Base-by-base conservation (phyloP, 805 yeast genomes). In the Starmerella floricola region DNA sequence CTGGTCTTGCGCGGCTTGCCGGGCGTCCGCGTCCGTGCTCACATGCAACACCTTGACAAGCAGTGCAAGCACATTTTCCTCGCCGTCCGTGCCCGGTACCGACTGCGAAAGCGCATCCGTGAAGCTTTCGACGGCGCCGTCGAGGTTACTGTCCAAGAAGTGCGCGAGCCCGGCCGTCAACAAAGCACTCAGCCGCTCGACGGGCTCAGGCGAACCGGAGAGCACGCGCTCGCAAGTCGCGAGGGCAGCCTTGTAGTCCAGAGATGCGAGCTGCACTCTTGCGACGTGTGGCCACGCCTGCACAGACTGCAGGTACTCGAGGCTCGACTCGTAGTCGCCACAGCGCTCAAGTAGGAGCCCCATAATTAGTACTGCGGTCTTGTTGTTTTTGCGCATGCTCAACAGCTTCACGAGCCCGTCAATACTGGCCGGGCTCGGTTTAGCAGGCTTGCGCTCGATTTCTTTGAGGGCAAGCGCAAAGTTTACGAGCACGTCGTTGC, bases 1-100 rank as follows among this genome's bases (percentile, higher is more conserved):
- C 58, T 85, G 94, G 52, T 86, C 95, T 36, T 82, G 55, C 0
- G 96, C 95, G 1, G 86, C 87, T 48, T 76, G 79, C 45, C 75
- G 78, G 1, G 91, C 76, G 4, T 81, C 91, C n/a, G 72, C 75
- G 0, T 76, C 72, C n/a, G 76, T 80, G 43, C 73, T 73, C 2
- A 84, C 83, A 63, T 79, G 80, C 38, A 91, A 65, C 0, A 87
- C 79, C 55, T 86, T 94, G 0, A 91, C 74, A 17, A 84, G 69
- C 23, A 88, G 61, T 6, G 79, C 73, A 13, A 84, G 76, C n/a
- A 85, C 68, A 47, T 78, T 71, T 48, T 72, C 75, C 13, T 35
- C 45, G 12, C 15, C 24, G 21, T 32, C 8, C 17, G 6, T 21
- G 8, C 17, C 35, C 6, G 12, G 15, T 4, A 73, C 71, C 19